Conservation (phyloP, 2,329 filamentous ascomycete genomes). For the Monilinia fructigena region DNA sequence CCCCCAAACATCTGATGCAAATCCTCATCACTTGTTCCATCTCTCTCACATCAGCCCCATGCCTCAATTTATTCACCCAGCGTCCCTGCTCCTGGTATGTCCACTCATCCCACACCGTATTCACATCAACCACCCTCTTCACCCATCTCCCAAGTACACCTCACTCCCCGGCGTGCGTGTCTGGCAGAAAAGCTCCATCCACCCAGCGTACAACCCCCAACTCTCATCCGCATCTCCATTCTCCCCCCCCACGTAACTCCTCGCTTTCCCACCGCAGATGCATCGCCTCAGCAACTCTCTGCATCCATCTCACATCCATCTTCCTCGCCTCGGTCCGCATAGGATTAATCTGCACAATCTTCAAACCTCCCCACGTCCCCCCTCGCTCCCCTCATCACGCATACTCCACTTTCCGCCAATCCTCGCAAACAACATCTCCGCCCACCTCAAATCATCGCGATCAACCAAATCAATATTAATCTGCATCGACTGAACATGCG, state of each 20-base stretch:
- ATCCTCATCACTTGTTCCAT: slow-evolving; percentile 19
- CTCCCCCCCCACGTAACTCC: not conserved
- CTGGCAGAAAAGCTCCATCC: slow-evolving; percentile 15
- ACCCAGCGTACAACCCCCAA: slow-evolving; percentile 2
- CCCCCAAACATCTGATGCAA: slow-evolving; percentile 19
- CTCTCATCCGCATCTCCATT: not conserved
- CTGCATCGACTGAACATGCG: slow-evolving; percentile 1
- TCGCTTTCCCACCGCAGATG: slow-evolving; percentile 6
- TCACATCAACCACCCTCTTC: not conserved
- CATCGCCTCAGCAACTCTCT: slow-evolving; percentile 16
- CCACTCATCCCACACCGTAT: slow-evolving; percentile 21
- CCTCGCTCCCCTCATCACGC: not conserved
- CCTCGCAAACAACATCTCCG: slow-evolving; percentile 4
- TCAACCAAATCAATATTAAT: slow-evolving; percentile 19
- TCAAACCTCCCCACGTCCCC: not conserved
- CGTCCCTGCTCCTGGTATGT: not conserved
- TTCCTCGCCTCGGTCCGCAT: slow-evolving; percentile 13
- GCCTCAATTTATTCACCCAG: not conserved
- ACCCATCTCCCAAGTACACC: slow-evolving; percentile 4
- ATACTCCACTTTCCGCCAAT: not conserved
- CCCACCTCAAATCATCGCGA: slow-evolving; percentile 17
- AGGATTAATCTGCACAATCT: slow-evolving; percentile 14
- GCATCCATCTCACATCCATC: slow-evolving; percentile 22
- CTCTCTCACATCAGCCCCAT: not conserved
- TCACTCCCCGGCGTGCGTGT: not conserved